Base-by-base conservation (phyloP, 2,329 filamentous ascomycete genomes). In the Epichloe sylvatica region DNA sequence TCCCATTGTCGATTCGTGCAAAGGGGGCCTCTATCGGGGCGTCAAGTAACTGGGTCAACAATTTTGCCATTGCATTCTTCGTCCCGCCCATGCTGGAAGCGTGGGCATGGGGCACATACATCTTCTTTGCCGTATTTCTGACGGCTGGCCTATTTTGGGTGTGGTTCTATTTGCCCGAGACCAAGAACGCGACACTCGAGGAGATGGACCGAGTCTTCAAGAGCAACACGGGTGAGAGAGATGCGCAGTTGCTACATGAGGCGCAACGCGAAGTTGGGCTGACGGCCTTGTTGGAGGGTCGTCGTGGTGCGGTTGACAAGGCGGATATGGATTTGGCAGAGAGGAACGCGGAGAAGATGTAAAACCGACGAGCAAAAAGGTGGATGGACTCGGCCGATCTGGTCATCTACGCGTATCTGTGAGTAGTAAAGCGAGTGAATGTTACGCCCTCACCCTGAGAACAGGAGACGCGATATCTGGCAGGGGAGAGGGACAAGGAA, bases 121-220 rank as follows among this genome's bases (percentile, higher is more conserved):
- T 76, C 55, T 77, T 80, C 65, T 79, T 79, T 54, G 73, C 72
- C 33, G 67, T 67, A 0, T 68, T 75, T 45, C 73, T 76, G 48
- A 61, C 70, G 12, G 59, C 64, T 9, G 69, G 73, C 2, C 66
- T 70, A 25, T 55, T 71, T 21, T 79, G 73, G 58, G 68, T 74
- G 9, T 75, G 65, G 55, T 72, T 74, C 57, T 67, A 68, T 49
- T 62, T 78, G 4, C 75, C 75, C 3, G 75, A 78, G 58, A 79
- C 76, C 3, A 77, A 76, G 55, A 70, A 70, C 49, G 64, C 71
- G 40, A 73, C 72, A 3, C 66, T 79, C 9, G 75, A 78, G 53
- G 70, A 72, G 46, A 73, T 77, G 65, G 75, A 78, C 55, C 67
- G 66, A 2, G 66, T 78, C 2, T 79, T 78, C 51, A 60, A 60